A percentile compares a stretch with the other conserved stretches of the same genome.
Evolutionary conservation across 2,329 filamentous ascomycete species (phyloP).

Genomic region (Intubia oerlemansii): DNA sequence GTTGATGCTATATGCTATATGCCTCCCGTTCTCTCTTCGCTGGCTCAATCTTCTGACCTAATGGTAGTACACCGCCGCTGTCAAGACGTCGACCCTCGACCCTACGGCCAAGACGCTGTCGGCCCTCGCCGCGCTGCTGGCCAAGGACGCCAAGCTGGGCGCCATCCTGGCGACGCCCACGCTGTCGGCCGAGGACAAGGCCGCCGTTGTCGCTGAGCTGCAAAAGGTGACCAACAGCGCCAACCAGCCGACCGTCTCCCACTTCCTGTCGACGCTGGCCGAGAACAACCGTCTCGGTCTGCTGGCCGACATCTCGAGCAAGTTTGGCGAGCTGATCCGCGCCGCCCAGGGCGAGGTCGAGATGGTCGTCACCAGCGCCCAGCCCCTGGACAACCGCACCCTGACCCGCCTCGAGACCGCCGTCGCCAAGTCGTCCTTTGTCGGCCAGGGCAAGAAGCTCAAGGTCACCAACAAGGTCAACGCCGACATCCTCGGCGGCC

Average conservation of each 20-base stretch:
- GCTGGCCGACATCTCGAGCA: conserved; percentile 62
- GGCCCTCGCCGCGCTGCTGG: conserved; percentile 48
- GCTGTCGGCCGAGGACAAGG: conserved; percentile 60
- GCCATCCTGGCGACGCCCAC: conserved; percentile 62
- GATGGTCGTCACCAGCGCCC: conserved; percentile 73
- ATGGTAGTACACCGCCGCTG: conserved; percentile 90
- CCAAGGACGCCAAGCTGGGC: conserved; percentile 65
- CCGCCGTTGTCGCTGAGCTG: conserved; percentile 67
- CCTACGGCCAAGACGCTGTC: conserved; percentile 61
- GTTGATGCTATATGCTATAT: no score
- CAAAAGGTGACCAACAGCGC: conserved; percentile 51
- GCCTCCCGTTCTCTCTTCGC: no score
- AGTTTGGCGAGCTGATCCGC: conserved; percentile 74
- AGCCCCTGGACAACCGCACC: conserved; percentile 71
- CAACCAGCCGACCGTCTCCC: conserved; percentile 71
- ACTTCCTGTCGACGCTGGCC: conserved; percentile 76
- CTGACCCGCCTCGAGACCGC: conserved; percentile 71
- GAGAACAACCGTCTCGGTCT: conserved; percentile 89
- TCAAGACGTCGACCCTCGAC: conserved; percentile 73
- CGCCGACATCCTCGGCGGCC: conserved; percentile 80
- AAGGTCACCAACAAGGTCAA: conserved; percentile 91
- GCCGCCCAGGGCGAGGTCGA: conserved; percentile 86
- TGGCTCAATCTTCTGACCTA: no score
- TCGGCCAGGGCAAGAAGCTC: conserved; percentile 85
- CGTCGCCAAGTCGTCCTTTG: conserved; percentile 73